phyloP scores from a whole-genome alignment of 371 early-diverging fungal species.

The Lichtheimia ornata region DNA sequence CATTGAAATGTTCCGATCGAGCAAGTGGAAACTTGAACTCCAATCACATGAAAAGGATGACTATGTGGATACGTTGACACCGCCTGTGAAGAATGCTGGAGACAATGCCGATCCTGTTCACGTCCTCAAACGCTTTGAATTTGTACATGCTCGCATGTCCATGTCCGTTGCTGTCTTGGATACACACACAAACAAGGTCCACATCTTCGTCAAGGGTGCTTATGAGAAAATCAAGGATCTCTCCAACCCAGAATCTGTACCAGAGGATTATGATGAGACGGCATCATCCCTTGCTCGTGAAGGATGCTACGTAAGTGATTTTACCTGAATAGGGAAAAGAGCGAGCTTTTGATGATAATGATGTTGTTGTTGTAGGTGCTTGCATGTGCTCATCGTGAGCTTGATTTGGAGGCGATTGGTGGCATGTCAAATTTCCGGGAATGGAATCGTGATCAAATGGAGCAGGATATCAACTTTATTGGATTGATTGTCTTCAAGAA shows the following conservation, averaged over 20 bases:
- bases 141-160: conserved; percentile 81
- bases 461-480: conserved; percentile 62
- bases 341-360: too few species aligned
- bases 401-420: conserved; percentile 38
- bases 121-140: conserved; percentile 79
- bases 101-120: conserved; percentile 33
- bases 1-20: conserved; percentile 86
- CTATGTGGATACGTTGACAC: conserved; percentile 47
- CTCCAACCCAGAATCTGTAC: conserved; percentile 53
- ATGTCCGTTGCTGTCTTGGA: conserved; percentile 82
- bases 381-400: conserved; percentile 65
- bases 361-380: conserved; percentile 49
- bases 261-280: conserved; percentile 63
- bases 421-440: conserved; percentile 42
- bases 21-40: conserved; percentile 47
- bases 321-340: not conserved
- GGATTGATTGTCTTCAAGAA: conserved; percentile 89
- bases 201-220: conserved; percentile 84
- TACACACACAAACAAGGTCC: conserved; percentile 53
- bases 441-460: conserved; percentile 68
- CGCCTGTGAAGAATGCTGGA: conserved; percentile 23
- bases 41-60: conserved; percentile 22
- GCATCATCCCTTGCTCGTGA: conserved; percentile 62
- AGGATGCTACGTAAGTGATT: conserved; percentile 62
- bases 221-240: conserved; percentile 76